Conservation (phyloP, 495 filamentous ascomycete species). For the Podospora appendiculata region DNA sequence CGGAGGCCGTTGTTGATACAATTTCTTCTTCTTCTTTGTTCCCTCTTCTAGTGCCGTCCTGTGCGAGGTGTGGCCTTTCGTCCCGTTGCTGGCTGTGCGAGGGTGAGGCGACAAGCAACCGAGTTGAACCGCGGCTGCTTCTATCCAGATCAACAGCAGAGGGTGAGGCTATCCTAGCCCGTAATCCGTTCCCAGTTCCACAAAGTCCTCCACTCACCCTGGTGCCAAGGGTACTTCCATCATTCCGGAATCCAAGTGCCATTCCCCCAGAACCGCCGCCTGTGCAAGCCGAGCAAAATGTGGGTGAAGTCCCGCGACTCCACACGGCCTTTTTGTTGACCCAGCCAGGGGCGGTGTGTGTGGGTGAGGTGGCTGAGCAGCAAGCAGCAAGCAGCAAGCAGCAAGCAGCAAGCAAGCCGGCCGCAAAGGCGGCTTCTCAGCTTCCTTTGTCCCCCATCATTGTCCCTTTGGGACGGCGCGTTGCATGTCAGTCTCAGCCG, state of each 20-base stretch:
- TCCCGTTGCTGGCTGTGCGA: constrained; percentile 2
- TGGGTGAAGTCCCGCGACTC: constrained; percentile 8
- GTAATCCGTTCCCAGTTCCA: neutral
- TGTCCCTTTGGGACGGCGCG: too few species aligned
- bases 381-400: constrained; percentile 4
- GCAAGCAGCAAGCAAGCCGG: neutral
- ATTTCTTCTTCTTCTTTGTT: neutral
- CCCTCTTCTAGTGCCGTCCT: neutral
- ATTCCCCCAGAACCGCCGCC: constrained; percentile 1
- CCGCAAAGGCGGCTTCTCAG: too few species aligned
- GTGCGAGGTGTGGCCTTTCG: constrained; percentile 5
- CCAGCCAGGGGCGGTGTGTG: constrained; percentile 22
- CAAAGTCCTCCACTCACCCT: neutral
- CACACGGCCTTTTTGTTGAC: neutral
- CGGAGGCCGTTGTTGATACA: constrained; percentile 2
- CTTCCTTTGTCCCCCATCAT: too few species aligned
- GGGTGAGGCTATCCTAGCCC: constrained; percentile 9
- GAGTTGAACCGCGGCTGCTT: too few species aligned
- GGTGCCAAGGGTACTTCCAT: neutral
- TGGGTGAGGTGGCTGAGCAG: constrained; percentile 28
- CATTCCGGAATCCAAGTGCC: neutral
- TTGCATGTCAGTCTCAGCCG: too few species aligned
- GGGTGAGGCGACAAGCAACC: constrained; percentile 1
- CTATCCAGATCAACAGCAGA: neutral
- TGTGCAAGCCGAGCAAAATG: constrained; percentile 6